phyloP scores from a whole-genome alignment of 192 early-diverging fungal species.

The Entrophospora sp. region DNA sequence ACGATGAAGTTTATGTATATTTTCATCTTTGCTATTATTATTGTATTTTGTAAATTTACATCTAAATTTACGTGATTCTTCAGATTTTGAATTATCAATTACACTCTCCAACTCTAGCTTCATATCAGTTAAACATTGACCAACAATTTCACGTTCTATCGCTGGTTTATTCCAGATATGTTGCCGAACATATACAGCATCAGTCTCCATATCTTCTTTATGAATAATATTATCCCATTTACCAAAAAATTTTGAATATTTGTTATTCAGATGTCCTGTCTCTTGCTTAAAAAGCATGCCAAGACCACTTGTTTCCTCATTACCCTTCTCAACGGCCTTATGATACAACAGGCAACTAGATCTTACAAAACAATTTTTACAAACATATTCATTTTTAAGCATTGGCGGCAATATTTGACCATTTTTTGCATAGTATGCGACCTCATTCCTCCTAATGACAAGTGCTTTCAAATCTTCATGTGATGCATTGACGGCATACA shows the following conservation, averaged over 20 bases:
- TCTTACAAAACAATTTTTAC: constrained; percentile 57
- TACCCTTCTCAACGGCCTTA: constrained; percentile 63
- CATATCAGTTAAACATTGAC: constrained; percentile 16
- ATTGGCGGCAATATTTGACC: constrained; percentile 55
- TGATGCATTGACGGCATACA: constrained; percentile 49
- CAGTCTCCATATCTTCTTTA: constrained; percentile 69
- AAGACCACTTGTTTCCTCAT: constrained; percentile 44
- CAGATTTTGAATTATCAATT: background rate
- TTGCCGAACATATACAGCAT: constrained; percentile 46
- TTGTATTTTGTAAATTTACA: constrained; percentile 6
- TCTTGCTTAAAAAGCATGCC: constrained; percentile 50
- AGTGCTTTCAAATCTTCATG: constrained; percentile 63
- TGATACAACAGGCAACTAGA: constrained; percentile 67
- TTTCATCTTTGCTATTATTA: background rate
- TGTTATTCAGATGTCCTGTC: constrained; percentile 47
- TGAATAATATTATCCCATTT: constrained; percentile 71
- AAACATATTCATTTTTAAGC: constrained; percentile 50
- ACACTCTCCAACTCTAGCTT: background rate
- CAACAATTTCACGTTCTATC: constrained; percentile 38
- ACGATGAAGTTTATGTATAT: background rate
- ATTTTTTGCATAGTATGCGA: constrained; percentile 49
- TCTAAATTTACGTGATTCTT: background rate
- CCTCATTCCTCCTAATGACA: constrained; percentile 64
- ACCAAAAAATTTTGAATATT: constrained; percentile 61
- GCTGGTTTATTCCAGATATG: constrained; percentile 63